These are phyloP conservation scores for Xylariaceae sp. DNA, from an alignment of 2,329 filamentous ascomycete genomes.

Conservation along the genomic window DNA sequence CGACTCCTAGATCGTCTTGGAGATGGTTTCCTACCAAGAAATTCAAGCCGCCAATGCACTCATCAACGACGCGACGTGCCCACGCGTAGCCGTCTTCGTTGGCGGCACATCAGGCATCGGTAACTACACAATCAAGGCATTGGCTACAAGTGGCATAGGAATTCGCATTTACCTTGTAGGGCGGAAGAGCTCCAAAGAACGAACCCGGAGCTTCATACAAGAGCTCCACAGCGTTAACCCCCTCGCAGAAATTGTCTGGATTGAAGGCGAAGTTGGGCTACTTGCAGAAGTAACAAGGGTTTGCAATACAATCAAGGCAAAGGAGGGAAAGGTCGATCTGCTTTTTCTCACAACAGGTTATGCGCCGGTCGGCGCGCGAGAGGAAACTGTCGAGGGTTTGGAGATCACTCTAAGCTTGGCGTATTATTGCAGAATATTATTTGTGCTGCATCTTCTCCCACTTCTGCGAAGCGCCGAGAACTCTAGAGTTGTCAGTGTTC, in stretches of 20 bases:
- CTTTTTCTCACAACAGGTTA: constrained; percentile 44
- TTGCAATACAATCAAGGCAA: constrained; percentile 35
- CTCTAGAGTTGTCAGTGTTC: constrained; percentile 33
- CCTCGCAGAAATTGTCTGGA: constrained; percentile 39
- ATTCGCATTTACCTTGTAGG: constrained; percentile 42
- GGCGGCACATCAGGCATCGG: constrained; percentile 47
- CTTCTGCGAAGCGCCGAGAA: constrained; percentile 30
- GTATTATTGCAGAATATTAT: constrained; percentile 43
- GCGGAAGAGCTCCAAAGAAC: constrained; percentile 33
- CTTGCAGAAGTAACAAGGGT: constrained; percentile 39
- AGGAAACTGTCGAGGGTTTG: constrained; percentile 39
- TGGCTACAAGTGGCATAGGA: constrained; percentile 33
- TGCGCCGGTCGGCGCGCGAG: constrained; percentile 35
- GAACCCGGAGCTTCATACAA: constrained; percentile 31
- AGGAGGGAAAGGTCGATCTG: constrained; percentile 38
- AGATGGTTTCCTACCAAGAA: constrained; percentile 35
- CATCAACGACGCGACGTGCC: constrained; percentile 35
- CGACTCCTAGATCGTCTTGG: not conserved
- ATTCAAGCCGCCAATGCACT: constrained; percentile 37
- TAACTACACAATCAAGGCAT: constrained; percentile 34
- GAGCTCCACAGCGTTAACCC: constrained; percentile 35
- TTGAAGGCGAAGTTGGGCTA: constrained; percentile 41
- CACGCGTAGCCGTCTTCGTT: constrained; percentile 40
- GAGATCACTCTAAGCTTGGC: constrained; percentile 37
- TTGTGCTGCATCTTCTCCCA: constrained; percentile 38